A percentile compares a stretch with the other conserved stretches of the same genome.
These are phyloP conservation scores for Chytriomyces sp. DNA, from an alignment of 192 early-diverging fungal species.

Conservation along the genomic window DNA sequence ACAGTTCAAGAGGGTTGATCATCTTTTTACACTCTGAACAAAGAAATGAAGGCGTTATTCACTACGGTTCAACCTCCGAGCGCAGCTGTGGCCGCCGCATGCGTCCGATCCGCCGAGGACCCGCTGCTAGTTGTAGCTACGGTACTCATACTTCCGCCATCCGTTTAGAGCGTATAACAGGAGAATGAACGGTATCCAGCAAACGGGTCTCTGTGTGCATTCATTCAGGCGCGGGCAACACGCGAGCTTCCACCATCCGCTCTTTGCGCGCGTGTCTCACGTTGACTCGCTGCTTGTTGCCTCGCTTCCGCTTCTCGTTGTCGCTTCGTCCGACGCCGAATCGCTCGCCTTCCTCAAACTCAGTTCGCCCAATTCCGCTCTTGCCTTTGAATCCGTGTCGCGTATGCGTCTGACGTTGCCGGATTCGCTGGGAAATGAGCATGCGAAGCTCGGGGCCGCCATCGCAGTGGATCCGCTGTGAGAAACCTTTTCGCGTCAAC, in stretches of 20 bases:
- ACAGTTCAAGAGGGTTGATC: no score
- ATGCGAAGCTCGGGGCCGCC: slow-evolving; percentile 28
- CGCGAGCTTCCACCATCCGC: neutral
- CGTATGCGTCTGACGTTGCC: neutral
- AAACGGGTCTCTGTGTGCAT: neutral
- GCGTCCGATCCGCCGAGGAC: neutral
- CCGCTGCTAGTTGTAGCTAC: neutral
- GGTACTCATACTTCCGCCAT: neutral
- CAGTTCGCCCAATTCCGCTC: neutral
- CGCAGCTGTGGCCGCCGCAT: neutral
- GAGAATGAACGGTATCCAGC: no score
- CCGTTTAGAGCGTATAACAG: no score
- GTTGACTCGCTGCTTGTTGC: neutral
- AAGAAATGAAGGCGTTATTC: neutral
- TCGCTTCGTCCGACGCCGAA: slow-evolving; percentile 34
- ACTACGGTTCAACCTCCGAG: neutral
- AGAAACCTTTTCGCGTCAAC: neutral
- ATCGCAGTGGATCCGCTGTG: slow-evolving; percentile 45
- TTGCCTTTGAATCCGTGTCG: neutral
- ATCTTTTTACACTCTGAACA: no score
- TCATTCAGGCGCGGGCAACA: neutral
- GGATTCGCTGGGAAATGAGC: neutral
- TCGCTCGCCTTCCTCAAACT: slow-evolving; percentile 28
- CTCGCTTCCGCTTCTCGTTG: neutral
- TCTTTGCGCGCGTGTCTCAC: neutral